Evolutionary conservation across 164 flowering plant genomes (phyloP), one percentile per base, ranked within the genome.

Genomic region (Nymphaea thermarum): DNA sequence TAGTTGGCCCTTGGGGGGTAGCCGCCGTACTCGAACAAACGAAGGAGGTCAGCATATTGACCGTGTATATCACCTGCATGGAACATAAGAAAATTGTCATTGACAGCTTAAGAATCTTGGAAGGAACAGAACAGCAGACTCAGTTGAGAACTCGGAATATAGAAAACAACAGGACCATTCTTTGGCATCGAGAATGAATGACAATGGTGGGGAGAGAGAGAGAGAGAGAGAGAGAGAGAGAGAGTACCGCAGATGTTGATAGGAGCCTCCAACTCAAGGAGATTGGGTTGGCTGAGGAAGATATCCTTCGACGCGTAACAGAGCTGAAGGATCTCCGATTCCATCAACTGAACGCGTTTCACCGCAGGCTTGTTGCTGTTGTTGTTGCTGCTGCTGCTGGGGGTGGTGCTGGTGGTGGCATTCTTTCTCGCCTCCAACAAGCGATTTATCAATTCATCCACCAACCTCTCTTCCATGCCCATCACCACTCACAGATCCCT

Each of bases 251-350:
- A 87, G 63, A 87, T 85, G 68, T 87, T 85, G 47, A 87, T 83
- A 1, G 93, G 90, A 60, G 90, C 90, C 77, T 85, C 92, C 4
- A 87, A 86, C 72, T 87, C 89, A 16, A 87, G 85, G 43, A 87
- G 84, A 73, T 87, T 87, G n/a, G 93, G 90, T 69, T 87, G 93
- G 43, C 74, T 68, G 25, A 83, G 78, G 47, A 87, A 85, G 47
- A 85, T 71, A 66, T 83, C 88, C 75, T 77, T 86, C 5, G 90
- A 71, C 8, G 82, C 60, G n/a, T 62, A 10, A 61, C 93, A 87
- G 45, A 87, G 88, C 73, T 81, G 88, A 63, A 77, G 63, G 61
- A 87, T 85, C 71, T 87, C 93, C 14, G 80, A 75, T 72, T 87
- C 93, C 4, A 79, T 74, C 2, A 87, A 70, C 70, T 78, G 78